Conservation (phyloP, 306 rosid species). For the Dryas drummondii region DNA sequence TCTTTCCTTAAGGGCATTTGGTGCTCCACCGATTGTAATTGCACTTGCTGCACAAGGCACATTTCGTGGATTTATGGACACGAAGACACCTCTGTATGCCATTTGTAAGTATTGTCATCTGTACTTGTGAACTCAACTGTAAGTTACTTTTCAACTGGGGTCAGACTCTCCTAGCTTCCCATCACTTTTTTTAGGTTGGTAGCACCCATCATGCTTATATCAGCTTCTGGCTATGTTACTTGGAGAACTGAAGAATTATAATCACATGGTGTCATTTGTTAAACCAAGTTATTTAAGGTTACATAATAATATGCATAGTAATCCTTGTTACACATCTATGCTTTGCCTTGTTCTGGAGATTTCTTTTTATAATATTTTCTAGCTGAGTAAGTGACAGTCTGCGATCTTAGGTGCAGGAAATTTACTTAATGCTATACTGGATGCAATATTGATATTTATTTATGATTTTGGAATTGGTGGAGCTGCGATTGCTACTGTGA, state of each 20-base stretch:
- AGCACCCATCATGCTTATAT: neutral
- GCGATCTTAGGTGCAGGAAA: conserved; percentile 68
- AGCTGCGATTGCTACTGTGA: conserved; percentile 85
- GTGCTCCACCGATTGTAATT: conserved; percentile 84
- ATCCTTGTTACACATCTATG: neutral
- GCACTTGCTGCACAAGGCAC: conserved; percentile 97
- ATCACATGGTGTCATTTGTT: neutral
- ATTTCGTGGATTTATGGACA: conserved; percentile 90
- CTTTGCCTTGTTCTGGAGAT: neutral
- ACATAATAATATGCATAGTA: neutral
- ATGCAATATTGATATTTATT: conserved; percentile 62
- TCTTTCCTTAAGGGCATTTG: conserved; percentile 83
- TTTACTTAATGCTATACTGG: conserved; percentile 71
- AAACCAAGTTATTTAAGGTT: neutral
- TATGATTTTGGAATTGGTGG: conserved; percentile 74
- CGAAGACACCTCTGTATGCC: conserved; percentile 87
- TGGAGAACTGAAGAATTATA: neutral
- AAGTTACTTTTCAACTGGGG: neutral
- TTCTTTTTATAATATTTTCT: neutral
- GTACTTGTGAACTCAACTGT: neutral
- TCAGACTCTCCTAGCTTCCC: neutral
- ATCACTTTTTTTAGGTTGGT: neutral
- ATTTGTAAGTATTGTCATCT: conserved; percentile 57
- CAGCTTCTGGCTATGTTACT: neutral
- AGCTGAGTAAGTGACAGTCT: conserved; percentile 27